phyloP scores from a whole-genome alignment of 768 basidiomycete species.

The Auriscalpium microsporum region DNA sequence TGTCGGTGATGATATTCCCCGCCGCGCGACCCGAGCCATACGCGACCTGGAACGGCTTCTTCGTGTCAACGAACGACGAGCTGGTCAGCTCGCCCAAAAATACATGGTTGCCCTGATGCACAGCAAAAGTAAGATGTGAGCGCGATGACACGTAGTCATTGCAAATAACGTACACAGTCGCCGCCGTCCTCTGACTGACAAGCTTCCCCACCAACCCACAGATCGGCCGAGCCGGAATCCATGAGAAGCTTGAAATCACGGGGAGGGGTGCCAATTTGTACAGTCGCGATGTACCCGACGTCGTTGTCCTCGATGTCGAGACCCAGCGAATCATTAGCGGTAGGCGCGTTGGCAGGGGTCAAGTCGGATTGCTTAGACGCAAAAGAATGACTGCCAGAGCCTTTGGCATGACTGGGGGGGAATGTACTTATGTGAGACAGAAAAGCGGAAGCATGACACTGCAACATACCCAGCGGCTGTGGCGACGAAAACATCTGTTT shows the following conservation, averaged over 20 bases:
- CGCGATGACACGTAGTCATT: too few species aligned
- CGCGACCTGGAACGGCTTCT: constrained; percentile 45
- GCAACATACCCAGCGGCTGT: too few species aligned
- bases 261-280: constrained; percentile 38
- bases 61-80: constrained; percentile 49
- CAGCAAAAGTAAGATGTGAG: background rate
- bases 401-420: too few species aligned
- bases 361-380: constrained; percentile 31
- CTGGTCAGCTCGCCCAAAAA: constrained; percentile 58
- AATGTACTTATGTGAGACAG: too few species aligned
- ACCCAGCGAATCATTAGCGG: constrained; percentile 47
- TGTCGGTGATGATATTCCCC: constrained; percentile 57
- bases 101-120: constrained; percentile 47
- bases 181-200: constrained; percentile 26
- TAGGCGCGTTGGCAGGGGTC: constrained; percentile 33
- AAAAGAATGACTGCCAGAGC: background rate
- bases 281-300: constrained; percentile 39
- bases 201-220: constrained; percentile 32
- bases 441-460: too few species aligned
- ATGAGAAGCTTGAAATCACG: constrained; percentile 34
- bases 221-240: constrained; percentile 40
- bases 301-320: constrained; percentile 61
- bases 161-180: constrained; percentile 29
- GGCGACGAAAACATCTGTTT: background rate
- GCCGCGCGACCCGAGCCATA: constrained; percentile 66